Conservation (phyloP, 2,329 filamentous ascomycete species). For the Cadophora sp. region DNA sequence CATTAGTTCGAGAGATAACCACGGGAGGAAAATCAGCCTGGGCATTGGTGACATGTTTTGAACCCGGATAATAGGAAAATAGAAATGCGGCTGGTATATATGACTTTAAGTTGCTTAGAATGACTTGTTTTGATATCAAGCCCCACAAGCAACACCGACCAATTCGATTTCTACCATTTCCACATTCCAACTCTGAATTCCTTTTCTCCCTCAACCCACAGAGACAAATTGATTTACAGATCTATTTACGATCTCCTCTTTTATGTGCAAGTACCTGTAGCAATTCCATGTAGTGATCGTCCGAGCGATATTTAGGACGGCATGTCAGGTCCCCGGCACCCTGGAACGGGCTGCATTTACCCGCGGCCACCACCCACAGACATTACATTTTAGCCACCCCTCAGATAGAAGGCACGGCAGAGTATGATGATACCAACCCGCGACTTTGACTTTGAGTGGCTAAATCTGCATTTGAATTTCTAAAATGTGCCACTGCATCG, state of each 20-base stretch:
- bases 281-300: not conserved
- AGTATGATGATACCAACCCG: conserved; percentile 15
- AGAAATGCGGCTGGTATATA: not conserved
- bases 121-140: not conserved
- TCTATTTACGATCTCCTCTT: no score
- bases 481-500: not conserved
- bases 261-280: not conserved
- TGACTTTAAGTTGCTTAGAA: not conserved
- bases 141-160: not conserved
- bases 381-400: conserved; percentile 8
- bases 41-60: not conserved
- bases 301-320: conserved; percentile 1
- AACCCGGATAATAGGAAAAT: not conserved
- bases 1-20: conserved; percentile 12
- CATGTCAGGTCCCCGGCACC: not conserved
- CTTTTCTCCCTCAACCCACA: no score
- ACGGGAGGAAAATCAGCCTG: not conserved
- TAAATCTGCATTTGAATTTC: not conserved
- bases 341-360: conserved; percentile 18
- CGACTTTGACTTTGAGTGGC: conserved; percentile 15
- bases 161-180: not conserved
- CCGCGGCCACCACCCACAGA: conserved; percentile 7
- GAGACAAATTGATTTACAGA: no score
- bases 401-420: conserved; percentile 17
- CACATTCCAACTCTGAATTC: no score